Evolutionary conservation across 768 basidiomycete genomes (phyloP), one percentile per base, ranked within the genome.

Genomic region (Coprinellus micaceus): DNA sequence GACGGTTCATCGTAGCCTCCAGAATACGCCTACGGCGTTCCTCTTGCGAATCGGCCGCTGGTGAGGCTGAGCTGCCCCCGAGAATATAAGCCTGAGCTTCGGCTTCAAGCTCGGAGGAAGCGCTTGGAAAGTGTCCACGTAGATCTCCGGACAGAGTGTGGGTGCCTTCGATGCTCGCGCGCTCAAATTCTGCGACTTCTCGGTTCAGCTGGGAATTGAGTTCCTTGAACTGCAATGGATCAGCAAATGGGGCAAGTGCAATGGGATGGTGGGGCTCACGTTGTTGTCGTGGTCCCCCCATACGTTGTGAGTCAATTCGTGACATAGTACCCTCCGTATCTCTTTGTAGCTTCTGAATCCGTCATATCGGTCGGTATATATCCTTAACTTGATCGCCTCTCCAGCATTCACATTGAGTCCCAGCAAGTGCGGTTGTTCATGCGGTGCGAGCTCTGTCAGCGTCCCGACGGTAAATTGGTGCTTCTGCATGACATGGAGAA

Each of bases 401-500:
- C 89, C 88, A 0, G 68, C 74, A 48, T 82, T 82, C 47, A 78
- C 78, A 62, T 91, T 91, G 37, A 89, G 74, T 0, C 90, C 89
- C 2, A 89, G 75, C 10, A 91, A 68, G 26, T 81, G 72, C 0
- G 88, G 88, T 56, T 86, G 78, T 64, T 90, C 88, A 56, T 88
- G 88, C 0, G 89, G 89, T 15, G 88, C 88, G 17, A 91, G 81
- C 68, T 91, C 89, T 1, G 88, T 90, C 43, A 91, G 73, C 2
- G 86, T 58, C 0, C 84, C 84, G 4, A 91, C 87, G 0, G 82
- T 75, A 60, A 89, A 84, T 57, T 82, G 67, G 67, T 91, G 88
- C 58, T 74, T 75, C 59, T 77, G 79, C 89, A 91, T 90, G 55
- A 91, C 66, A 65, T 88, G 82, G 21, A 68, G 72, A 46, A 90